Base-by-base conservation (phyloP, 179 eudicot genomes). In the Gypsophila paniculata region DNA sequence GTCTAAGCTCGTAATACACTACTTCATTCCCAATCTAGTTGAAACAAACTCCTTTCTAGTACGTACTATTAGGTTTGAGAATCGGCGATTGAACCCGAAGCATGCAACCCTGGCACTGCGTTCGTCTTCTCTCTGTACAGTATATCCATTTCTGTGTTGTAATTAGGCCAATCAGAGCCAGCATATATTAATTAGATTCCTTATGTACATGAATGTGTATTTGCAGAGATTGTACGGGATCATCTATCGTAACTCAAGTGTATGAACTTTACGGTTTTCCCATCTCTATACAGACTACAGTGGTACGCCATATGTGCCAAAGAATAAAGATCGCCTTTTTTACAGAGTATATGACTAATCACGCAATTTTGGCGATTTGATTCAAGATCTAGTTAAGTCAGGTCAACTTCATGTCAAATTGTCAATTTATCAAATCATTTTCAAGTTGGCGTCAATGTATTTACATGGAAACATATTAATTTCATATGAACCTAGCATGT, bases 81-180 rank as follows among this genome's bases (percentile, higher is more conserved):
- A 46, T 46, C 52, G 3, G 52, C 52, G 4, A 13, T 9, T 42
- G 14, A 10, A 46, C 17, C 15, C 52, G 15, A 46, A 46, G 10
- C 52, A 46, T 10, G 8, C 44, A 11, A 46, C 14, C 61, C 29
- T 21, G n/a, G 65, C 17, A 12, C 6, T 29, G 13, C 22, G 25
- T 49, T 18, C 15, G 58, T 67, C 19, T 46, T 22, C 15, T 46
- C n/a, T 38, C 23, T 22, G 22, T 46, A 13, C 22, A 46, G 70
- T 49, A 48, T 46, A 67, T 67, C 38, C 39, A 48, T 48, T 67
- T 2, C 70, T n/a, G 25, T 48, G 70, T 26, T 49, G 58, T 17
- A 46, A 67, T 67, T 17, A 46, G 29, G 25, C 70, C 48, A 67
- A 67, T 67, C 15, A 12, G 58, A 23, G 15, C 23, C 49, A 63